Evolutionary conservation across 768 basidiomycete genomes (phyloP).

Genomic region (Pulveroboletus frians): DNA sequence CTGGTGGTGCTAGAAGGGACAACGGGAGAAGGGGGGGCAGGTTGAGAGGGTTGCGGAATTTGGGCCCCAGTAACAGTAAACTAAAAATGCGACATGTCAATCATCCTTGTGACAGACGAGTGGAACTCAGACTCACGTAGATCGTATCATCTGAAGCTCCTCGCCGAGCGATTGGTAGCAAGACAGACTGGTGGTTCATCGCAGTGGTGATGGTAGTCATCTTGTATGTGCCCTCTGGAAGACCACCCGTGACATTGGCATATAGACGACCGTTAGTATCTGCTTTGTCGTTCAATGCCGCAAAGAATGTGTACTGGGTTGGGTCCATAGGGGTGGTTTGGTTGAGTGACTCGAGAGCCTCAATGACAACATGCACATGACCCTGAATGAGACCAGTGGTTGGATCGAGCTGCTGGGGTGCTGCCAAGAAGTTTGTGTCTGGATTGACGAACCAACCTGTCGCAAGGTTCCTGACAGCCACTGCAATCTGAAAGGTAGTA

Average conservation of each 20-base stretch:
- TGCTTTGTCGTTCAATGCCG: conserved; percentile 41
- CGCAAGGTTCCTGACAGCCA: conserved; percentile 42
- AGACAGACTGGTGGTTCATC: conserved; percentile 42
- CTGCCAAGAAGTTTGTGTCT: conserved; percentile 46
- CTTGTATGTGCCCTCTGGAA: conserved; percentile 49
- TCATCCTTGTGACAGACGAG: not conserved
- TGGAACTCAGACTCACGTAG: conserved; percentile 29
- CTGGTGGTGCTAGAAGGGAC: not conserved
- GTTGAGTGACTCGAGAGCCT: conserved; percentile 43
- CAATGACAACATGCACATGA: conserved; percentile 59
- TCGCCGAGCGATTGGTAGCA: conserved; percentile 36
- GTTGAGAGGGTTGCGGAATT: conserved; percentile 1
- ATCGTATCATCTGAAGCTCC: conserved; percentile 39
- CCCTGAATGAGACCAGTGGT: conserved; percentile 49
- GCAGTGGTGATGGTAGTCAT: conserved; percentile 41
- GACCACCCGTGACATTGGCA: conserved; percentile 46
- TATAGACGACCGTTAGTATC: conserved; percentile 43
- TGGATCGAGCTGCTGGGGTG: conserved; percentile 48
- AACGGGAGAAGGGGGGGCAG: not conserved
- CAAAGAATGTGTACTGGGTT: conserved; percentile 54
- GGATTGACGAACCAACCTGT: conserved; percentile 60
- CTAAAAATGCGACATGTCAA: conserved; percentile 14
- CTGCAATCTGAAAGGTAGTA: conserved; percentile 46
- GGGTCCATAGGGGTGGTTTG: conserved; percentile 48
- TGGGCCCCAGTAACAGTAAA: conserved; percentile 20